A percentile compares a stretch with the other conserved stretches of the same genome.
Conservation (phyloP, 2,329 filamentous ascomycete genomes). For the Exophiala sp. region DNA sequence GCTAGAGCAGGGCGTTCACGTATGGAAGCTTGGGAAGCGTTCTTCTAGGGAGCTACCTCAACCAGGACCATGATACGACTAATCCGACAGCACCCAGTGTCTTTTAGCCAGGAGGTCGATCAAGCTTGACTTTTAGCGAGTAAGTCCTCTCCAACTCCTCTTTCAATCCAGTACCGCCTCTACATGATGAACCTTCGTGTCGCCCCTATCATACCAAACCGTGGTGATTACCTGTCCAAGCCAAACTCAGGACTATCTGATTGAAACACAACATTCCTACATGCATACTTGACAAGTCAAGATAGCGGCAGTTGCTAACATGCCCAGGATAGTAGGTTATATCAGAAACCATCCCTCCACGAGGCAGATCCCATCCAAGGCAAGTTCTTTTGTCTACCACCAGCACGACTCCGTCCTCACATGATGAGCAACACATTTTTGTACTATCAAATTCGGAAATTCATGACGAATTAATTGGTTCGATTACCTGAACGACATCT, state of each 20-base stretch:
- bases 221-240: conserved; percentile 57
- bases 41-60: too few relatives aligned
- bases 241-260: conserved; percentile 53
- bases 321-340: neutral
- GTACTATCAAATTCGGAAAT: conserved; percentile 48
- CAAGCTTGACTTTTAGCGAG: too few relatives aligned
- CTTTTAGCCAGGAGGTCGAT: too few relatives aligned
- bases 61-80: too few relatives aligned
- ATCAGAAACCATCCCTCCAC: neutral
- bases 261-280: conserved; percentile 10
- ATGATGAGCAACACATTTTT: conserved; percentile 40
- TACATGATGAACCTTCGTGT: conserved; percentile 55
- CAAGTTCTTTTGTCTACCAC: neutral
- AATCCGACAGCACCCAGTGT: too few relatives aligned
- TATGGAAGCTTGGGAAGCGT: too few relatives aligned
- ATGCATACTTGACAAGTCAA: neutral
- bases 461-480: conserved; percentile 44
- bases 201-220: conserved; percentile 56
- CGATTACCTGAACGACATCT: conserved; percentile 41
- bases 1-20: too few relatives aligned
- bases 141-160: neutral
- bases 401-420: conserved; percentile 9
- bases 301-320: conserved; percentile 1
- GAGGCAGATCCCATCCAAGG: neutral
- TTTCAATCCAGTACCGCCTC: conserved; percentile 28